Evolutionary conservation across 371 early-diverging fungal genomes (phyloP).

Genomic region (Catenaria anguillulae): DNA sequence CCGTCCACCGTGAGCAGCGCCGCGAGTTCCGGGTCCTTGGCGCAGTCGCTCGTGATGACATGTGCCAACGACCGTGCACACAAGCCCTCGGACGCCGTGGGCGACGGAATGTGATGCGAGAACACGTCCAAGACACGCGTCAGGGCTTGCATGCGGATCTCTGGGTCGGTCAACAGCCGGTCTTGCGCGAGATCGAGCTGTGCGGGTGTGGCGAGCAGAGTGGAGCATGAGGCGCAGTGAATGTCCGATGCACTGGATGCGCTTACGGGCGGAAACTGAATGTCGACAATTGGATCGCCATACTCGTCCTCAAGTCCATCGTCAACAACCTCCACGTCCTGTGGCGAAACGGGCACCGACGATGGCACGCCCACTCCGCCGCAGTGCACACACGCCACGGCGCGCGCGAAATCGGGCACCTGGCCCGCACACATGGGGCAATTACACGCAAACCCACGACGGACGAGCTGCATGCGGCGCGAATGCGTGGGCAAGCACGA

Average conservation of each 20-base stretch:
- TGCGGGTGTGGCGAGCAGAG: not conserved
- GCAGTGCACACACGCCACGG: not conserved
- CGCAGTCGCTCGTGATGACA: not conserved
- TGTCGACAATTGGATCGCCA: not conserved
- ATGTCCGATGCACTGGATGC: no score
- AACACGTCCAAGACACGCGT: not conserved
- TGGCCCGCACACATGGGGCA: conserved; percentile 4
- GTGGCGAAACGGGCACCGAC: not conserved
- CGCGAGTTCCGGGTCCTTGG: not conserved
- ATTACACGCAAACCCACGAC: not conserved
- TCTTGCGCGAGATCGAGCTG: not conserved
- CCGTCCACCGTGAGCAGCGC: not conserved
- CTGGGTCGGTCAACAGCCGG: not conserved
- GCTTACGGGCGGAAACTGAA: not conserved
- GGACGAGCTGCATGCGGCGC: not conserved
- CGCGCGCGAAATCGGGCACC: not conserved
- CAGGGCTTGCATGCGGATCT: not conserved
- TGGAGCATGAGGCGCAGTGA: not conserved
- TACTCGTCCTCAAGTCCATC: not conserved
- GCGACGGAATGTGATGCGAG: not conserved
- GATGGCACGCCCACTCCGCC: not conserved
- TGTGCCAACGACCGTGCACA: not conserved
- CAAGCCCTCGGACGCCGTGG: not conserved
- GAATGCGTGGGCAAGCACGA: not conserved
- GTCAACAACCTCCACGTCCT: not conserved